Percentiles rank a stretch among this genome's conserved stretches.
Conservation (phyloP, 257 asterid species). For the Primulina huaijiensis region DNA sequence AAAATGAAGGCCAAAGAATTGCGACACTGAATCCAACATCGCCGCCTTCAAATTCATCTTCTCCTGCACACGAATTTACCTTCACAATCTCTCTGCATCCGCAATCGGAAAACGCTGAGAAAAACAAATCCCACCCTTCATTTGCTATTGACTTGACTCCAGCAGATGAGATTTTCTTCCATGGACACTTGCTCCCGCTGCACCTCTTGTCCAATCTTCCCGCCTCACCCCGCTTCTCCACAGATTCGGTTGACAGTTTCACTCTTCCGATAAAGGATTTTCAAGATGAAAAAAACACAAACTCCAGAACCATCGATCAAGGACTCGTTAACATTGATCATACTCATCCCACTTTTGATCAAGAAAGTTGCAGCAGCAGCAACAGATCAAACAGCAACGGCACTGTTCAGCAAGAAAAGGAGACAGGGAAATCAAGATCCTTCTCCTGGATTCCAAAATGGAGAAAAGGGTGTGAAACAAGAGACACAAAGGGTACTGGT, state of each 20-base stretch:
- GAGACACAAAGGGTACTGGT: constrained; percentile 23
- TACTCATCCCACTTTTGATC: not conserved
- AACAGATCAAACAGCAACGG: not conserved
- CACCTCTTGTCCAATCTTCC: constrained; percentile 73
- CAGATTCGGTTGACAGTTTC: constrained; percentile 55
- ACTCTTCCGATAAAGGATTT: constrained; percentile 55
- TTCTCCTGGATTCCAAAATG: constrained; percentile 57
- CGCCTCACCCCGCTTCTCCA: constrained; percentile 67
- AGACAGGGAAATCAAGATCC: constrained; percentile 51
- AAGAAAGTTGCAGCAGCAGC: not conserved
- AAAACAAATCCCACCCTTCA: constrained; percentile 33
- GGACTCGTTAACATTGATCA: not conserved
- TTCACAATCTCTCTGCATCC: constrained; percentile 53
- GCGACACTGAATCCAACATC: not conserved
- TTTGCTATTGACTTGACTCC: constrained; percentile 74
- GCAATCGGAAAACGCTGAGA: constrained; percentile 23
- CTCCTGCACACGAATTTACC: not conserved
- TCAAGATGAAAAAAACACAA: constrained; percentile 10
- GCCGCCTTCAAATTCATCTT: not conserved
- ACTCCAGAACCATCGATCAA: not conserved
- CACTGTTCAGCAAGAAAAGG: constrained; percentile 20
- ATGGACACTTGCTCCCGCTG: constrained; percentile 91
- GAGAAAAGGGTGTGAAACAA: constrained; percentile 30
- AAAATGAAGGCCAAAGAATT: not conserved
- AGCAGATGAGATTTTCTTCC: constrained; percentile 93